Evolutionary conservation across 192 early-diverging fungal genomes (phyloP), one percentile per base, ranked within the genome.

Genomic region (Paraglomus brasilianum): DNA sequence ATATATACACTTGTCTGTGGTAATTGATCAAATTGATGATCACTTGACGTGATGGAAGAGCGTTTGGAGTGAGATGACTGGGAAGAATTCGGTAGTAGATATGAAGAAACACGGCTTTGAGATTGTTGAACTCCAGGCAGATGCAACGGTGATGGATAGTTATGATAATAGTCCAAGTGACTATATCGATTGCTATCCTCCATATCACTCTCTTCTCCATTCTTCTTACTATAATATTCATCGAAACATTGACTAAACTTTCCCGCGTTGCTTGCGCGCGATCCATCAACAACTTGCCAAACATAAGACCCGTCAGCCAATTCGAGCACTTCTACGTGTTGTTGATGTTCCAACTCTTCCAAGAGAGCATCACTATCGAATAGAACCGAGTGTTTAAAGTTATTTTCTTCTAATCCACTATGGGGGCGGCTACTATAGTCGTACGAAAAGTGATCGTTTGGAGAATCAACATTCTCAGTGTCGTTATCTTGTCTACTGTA

Each of bases 321-420:
- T 69, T 69, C 66, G 42, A 69, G 36, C 24, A 69, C 47, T 69
- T 69, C 66, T 30, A 69, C 66, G 45, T 69, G 66, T 56, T 69
- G 51, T 22, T 64, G 45, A 36, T 42, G 6, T 24, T 56, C 53
- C 21, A 56, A 30, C 21, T 56, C 36, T 56, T 56, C 53, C 15
- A 56, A 11, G 30, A 30, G 30, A 11, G 21, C 11, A 17, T 56
- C 53, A 17, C 53, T 22, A 11, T 56, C 53, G 1, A 17, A 17
- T 56, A 17, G 53, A 24, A 17, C 9, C 36, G 11, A 30, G 1
- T 4, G 9, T 22, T 56, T 21, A 10, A 10, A 10, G 11, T 6
- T 6, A 56, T 21, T 56, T 1, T 56, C 53, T 2, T 17, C 11
- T 30, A 30, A 3, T 30, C 30, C 30, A 30, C 30, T 30, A 30